A percentile compares a stretch with the other conserved stretches of the same genome.
These are phyloP conservation scores for Fusarium brevicatenulatum DNA, from an alignment of 2,329 filamentous ascomycete genomes.

Conservation along the genomic window DNA sequence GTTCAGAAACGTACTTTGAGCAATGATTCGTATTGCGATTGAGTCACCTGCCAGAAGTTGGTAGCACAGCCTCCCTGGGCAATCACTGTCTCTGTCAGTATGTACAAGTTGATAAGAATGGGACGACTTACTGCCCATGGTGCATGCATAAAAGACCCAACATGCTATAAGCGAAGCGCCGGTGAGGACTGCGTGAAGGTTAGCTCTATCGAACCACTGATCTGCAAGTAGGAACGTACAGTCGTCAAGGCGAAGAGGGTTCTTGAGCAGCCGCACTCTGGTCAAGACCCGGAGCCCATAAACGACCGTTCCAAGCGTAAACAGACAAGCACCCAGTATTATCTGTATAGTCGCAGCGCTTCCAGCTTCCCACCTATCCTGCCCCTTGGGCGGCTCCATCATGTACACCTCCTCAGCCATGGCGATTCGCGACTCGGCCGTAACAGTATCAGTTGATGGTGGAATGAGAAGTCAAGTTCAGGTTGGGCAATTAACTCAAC, in stretches of 20 bases:
- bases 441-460: background rate
- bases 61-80: constrained; percentile 29
- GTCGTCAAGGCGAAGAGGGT: constrained; percentile 29
- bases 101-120: rapidly evolving
- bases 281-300: constrained; percentile 30
- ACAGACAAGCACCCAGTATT: constrained; percentile 26
- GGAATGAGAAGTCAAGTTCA: too few species aligned
- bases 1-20: constrained; percentile 7
- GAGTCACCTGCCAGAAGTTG: constrained; percentile 37
- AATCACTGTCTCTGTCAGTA: constrained; percentile 19
- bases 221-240: background rate
- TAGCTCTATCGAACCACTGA: too few species aligned
- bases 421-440: background rate
- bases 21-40: constrained; percentile 17
- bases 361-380: constrained; percentile 33
- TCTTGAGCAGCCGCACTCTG: constrained; percentile 22
- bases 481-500: too few species aligned
- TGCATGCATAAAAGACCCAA: constrained; percentile 38
- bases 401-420: constrained; percentile 32
- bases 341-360: constrained; percentile 22
- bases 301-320: constrained; percentile 23
- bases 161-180: constrained; percentile 35
- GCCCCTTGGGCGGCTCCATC: constrained; percentile 30
- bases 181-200: constrained; percentile 14
- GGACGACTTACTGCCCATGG: constrained; percentile 35